phyloP scores from a whole-genome alignment of 495 filamentous ascomycete species.

The Xylaria cubensis region DNA sequence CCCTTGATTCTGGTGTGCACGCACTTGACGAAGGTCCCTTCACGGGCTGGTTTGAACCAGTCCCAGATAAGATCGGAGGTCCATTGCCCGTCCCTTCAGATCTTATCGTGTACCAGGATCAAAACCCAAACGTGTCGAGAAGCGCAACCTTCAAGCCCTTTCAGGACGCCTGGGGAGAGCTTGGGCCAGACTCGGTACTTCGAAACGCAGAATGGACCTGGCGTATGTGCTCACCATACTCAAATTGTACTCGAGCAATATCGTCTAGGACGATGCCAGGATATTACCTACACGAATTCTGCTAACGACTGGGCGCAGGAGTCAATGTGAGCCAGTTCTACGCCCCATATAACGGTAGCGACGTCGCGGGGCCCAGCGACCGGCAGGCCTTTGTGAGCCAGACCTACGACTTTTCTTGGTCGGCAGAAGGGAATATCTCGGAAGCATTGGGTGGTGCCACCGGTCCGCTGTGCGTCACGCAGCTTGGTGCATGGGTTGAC shows the following conservation, averaged over 20 bases:
- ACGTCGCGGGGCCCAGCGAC: background rate
- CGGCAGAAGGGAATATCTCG: slow-evolving; percentile 7
- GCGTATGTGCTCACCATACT: slow-evolving; percentile 2
- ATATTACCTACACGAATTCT: background rate
- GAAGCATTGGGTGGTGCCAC: background rate
- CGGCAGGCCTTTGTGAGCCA: slow-evolving; percentile 9
- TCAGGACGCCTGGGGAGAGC: background rate
- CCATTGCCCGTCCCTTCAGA: no score
- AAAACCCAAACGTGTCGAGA: no score
- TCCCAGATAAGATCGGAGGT: no score
- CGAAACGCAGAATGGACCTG: slow-evolving; percentile 12
- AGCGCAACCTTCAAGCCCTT: no score
- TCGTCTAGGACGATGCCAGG: background rate
- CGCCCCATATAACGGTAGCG: slow-evolving; percentile 9
- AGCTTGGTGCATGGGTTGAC: background rate
- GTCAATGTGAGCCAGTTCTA: slow-evolving; percentile 9
- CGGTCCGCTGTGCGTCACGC: background rate
- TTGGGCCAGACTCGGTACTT: slow-evolving; percentile 9
- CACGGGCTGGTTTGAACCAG: no score
- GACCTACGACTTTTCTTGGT: slow-evolving; percentile 10
- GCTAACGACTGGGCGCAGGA: background rate
- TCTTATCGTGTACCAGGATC: no score
- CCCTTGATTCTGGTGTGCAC: no score
- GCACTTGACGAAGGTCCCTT: no score
- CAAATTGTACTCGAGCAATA: background rate